Percentiles rank a stretch among this genome's conserved stretches.
phyloP scores from a whole-genome alignment of 208 protist genomes.

The Leishmania lainsoni region DNA sequence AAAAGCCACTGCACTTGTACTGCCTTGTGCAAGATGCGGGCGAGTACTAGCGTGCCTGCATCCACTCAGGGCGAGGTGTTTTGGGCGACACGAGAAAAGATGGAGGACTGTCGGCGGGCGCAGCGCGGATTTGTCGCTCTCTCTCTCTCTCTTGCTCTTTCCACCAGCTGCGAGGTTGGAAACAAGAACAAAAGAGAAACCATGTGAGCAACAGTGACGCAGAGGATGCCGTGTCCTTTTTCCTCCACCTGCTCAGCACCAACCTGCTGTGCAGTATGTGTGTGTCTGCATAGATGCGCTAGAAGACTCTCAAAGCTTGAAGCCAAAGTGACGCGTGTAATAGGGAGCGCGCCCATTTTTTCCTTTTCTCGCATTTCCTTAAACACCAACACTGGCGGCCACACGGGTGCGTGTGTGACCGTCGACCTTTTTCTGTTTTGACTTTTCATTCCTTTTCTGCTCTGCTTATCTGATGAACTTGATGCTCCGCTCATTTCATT shows the following conservation, averaged over 20 bases:
- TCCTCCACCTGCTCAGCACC: not conserved
- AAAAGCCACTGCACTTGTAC: conserved; percentile 47
- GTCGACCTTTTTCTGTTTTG: not conserved
- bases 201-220: not conserved
- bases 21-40: conserved; percentile 80
- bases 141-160: not conserved
- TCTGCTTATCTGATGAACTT: not conserved
- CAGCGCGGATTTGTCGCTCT: not conserved
- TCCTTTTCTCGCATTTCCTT: not conserved
- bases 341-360: not conserved
- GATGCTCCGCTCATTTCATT: not conserved
- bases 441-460: not conserved
- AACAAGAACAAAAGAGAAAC: not conserved
- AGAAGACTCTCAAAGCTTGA: not conserved
- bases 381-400: not conserved
- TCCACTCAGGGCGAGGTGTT: not conserved
- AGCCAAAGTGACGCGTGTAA: not conserved
- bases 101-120: not conserved
- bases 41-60: conserved; percentile 36
- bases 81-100: not conserved
- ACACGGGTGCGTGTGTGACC: not conserved
- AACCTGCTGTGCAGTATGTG: not conserved
- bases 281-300: not conserved
- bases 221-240: not conserved
- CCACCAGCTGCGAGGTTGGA: not conserved